Percentiles rank a stretch among this genome's conserved stretches.
phyloP scores from a whole-genome alignment of 176 grass and related monocot species.

The Coix lacrymajobi region DNA sequence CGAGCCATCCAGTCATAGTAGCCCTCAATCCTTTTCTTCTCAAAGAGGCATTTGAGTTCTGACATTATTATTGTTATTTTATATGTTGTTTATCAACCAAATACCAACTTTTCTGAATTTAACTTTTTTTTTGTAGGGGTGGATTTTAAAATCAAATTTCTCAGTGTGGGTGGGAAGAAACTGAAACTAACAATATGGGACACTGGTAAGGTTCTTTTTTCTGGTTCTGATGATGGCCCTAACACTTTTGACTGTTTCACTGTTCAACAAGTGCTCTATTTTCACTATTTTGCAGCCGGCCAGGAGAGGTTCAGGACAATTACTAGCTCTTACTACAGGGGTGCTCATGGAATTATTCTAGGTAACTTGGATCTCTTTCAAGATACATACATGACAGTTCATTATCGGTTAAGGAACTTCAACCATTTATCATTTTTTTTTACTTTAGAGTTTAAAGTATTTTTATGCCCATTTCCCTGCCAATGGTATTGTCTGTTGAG shows the following conservation, averaged over 20 bases:
- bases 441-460: background rate
- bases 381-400: background rate
- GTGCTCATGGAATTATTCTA: slow-evolving; percentile 95
- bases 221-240: background rate
- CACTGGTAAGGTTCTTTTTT: slow-evolving; percentile 47
- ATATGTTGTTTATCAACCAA: background rate
- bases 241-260: background rate
- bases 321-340: slow-evolving; percentile 96
- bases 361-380: slow-evolving; percentile 39
- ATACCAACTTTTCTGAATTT: background rate
- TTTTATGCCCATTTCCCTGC: background rate
- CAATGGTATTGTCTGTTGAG: background rate
- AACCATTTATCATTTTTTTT: background rate
- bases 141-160: slow-evolving; percentile 95
- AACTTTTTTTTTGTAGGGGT: slow-evolving; percentile 48
- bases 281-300: slow-evolving; percentile 63
- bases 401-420: background rate
- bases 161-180: slow-evolving; percentile 69
- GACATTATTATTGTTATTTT: background rate
- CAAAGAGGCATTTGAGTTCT: background rate
- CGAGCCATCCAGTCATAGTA: background rate
- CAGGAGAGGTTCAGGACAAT: slow-evolving; percentile 95
- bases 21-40: background rate
- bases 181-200: slow-evolving; percentile 99
- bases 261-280: background rate